phyloP scores from a whole-genome alignment of 805 yeast genomes.

The Candida schatavii region DNA sequence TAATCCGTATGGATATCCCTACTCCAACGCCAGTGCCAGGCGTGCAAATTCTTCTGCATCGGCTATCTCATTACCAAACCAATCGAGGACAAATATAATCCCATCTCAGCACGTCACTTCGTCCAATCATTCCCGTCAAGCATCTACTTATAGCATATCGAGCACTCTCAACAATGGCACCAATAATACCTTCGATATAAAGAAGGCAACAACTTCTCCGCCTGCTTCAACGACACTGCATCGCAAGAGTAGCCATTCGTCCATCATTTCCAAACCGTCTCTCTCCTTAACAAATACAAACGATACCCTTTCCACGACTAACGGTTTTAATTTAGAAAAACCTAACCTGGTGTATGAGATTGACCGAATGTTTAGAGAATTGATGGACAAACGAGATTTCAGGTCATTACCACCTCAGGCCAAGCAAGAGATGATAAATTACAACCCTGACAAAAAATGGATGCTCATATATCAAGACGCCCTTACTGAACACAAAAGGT shows the following conservation, averaged over 20 bases:
- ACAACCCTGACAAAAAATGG: conserved; percentile 82
- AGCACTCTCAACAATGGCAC: conserved; percentile 8
- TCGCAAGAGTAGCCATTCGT: conserved; percentile 21
- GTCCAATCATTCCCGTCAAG: conserved; percentile 37
- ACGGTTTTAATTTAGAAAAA: conserved; percentile 49
- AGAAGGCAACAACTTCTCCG: conserved; percentile 10
- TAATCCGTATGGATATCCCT: conserved; percentile 11
- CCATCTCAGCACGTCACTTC: conserved; percentile 28
- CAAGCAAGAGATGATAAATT: conserved; percentile 70
- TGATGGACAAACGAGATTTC: conserved; percentile 83
- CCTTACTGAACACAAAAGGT: conserved; percentile 67
- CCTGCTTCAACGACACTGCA: conserved; percentile 10
- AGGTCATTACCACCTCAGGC: conserved; percentile 68
- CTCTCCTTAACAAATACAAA: conserved; percentile 15
- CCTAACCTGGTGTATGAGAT: conserved; percentile 67
- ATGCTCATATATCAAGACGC: conserved; percentile 85
- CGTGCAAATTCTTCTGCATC: conserved; percentile 2
- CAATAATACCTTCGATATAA: conserved; percentile 1
- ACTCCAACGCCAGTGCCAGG: background rate
- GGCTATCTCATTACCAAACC: conserved; percentile 3
- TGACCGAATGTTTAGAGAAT: conserved; percentile 70
- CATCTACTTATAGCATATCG: conserved; percentile 32
- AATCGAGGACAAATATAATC: conserved; percentile 19
- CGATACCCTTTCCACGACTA: conserved; percentile 11
- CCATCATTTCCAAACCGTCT: conserved; percentile 28